A percentile compares a stretch with the other conserved stretches of the same genome.
These are phyloP conservation scores for Pseudomassariella vexata DNA, from an alignment of 2,329 filamentous ascomycete species.

Conservation along the genomic window DNA sequence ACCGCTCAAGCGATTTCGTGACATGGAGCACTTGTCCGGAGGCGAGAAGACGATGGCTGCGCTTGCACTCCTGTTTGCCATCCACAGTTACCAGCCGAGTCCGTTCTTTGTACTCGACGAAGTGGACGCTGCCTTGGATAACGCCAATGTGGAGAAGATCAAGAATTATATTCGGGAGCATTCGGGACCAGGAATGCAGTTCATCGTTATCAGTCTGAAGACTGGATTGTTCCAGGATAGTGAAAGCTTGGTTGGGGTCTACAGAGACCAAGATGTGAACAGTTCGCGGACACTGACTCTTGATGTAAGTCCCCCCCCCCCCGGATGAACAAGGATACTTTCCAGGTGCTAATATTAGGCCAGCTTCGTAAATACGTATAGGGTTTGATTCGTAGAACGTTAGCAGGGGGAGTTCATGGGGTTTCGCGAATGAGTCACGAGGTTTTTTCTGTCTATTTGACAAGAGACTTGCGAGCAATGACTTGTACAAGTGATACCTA, in stretches of 20 bases:
- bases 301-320: slow-evolving; percentile 65
- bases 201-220: slow-evolving; percentile 96
- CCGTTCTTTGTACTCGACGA: slow-evolving; percentile 98
- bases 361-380: slow-evolving; percentile 8
- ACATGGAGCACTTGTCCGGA: slow-evolving; percentile 97
- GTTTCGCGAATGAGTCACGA: too few species aligned
- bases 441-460: too few species aligned
- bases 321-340: background rate
- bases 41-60: slow-evolving; percentile 99
- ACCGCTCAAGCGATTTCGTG: slow-evolving; percentile 93
- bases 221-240: slow-evolving; percentile 93
- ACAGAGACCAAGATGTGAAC: slow-evolving; percentile 90
- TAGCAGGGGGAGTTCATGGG: too few species aligned
- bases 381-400: too few species aligned
- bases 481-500: too few species aligned
- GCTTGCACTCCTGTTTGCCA: slow-evolving; percentile 89
- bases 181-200: slow-evolving; percentile 95
- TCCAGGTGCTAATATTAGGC: background rate
- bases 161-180: slow-evolving; percentile 95
- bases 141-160: slow-evolving; percentile 93
- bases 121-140: slow-evolving; percentile 96
- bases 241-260: slow-evolving; percentile 91
- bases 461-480: too few species aligned
- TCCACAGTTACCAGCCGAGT: slow-evolving; percentile 90
- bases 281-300: slow-evolving; percentile 86